A percentile compares a stretch with the other conserved stretches of the same genome.
phyloP scores from a whole-genome alignment of 2,329 filamentous ascomycete genomes.

The Dissoconium aciculare region DNA sequence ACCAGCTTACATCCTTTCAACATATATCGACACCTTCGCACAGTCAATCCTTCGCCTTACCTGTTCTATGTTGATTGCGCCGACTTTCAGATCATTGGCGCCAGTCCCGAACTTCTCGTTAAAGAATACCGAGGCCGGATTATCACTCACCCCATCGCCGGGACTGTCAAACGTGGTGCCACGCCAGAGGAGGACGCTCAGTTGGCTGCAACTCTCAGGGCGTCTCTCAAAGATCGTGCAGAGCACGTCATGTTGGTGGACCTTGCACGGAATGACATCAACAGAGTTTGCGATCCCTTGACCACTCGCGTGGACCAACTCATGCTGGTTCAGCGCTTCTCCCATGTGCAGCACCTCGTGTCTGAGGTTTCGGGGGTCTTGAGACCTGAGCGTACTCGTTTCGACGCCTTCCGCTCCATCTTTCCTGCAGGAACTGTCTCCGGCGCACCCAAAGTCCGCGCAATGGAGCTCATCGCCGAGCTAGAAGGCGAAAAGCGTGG shows the following conservation, averaged over 20 bases:
- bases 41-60: constrained; percentile 95
- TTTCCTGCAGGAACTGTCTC: constrained; percentile 95
- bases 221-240: constrained; percentile 77
- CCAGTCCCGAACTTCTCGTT: constrained; percentile 85
- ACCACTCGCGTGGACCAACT: constrained; percentile 82
- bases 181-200: constrained; percentile 66
- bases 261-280: constrained; percentile 88
- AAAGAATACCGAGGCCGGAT: constrained; percentile 75
- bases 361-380: constrained; percentile 91
- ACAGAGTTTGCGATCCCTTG: constrained; percentile 81
- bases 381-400: constrained; percentile 67
- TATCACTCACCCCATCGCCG: constrained; percentile 93
- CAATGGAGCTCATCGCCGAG: constrained; percentile 95
- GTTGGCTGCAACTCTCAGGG: constrained; percentile 61
- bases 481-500: constrained; percentile 87
- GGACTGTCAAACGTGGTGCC: constrained; percentile 77
- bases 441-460: constrained; percentile 85
- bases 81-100: constrained; percentile 88
- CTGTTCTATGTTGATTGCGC: constrained; percentile 89
- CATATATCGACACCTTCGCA: constrained; percentile 87
- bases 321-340: constrained; percentile 91
- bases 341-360: constrained; percentile 91
- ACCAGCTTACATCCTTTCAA: constrained; percentile 93
- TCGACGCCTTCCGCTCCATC: constrained; percentile 85
- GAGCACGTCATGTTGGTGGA: constrained; percentile 98